A percentile compares a stretch with the other conserved stretches of the same genome.
These are phyloP conservation scores for Leccinum huronense DNA, from an alignment of 1,284 basidiomycete genomes.

Conservation along the genomic window DNA sequence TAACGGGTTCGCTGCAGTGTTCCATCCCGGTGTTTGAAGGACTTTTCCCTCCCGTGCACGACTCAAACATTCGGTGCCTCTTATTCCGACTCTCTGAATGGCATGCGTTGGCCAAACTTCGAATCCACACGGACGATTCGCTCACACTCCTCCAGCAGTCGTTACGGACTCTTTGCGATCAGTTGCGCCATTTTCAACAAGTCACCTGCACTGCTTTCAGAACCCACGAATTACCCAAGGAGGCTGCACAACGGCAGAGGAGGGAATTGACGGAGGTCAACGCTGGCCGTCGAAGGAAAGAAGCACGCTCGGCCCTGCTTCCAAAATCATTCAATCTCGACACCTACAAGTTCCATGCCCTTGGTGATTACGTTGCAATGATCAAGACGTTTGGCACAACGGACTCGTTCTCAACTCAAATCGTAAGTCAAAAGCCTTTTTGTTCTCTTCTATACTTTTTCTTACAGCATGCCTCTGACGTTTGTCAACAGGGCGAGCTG, in stretches of 20 bases:
- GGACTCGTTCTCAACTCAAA: not conserved
- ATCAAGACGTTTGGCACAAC: not conserved
- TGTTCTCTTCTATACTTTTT: not conserved
- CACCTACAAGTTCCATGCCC: slow-evolving; percentile 3
- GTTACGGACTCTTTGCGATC: not conserved
- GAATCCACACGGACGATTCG: too few species aligned
- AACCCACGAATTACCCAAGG: not conserved
- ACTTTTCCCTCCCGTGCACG: too few species aligned
- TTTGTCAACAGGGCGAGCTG: not conserved
- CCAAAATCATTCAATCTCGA: not conserved
- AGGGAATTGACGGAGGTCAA: not conserved
- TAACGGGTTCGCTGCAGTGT: too few species aligned
- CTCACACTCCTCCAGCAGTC: not conserved
- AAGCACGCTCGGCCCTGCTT: not conserved
- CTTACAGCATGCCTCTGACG: not conserved
- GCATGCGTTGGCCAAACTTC: too few species aligned
- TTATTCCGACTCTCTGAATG: not conserved
- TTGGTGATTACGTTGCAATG: not conserved
- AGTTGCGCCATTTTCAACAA: not conserved
- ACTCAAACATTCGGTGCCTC: too few species aligned
- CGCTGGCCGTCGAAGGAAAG: not conserved
- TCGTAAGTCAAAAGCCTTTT: not conserved
- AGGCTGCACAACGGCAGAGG: not conserved
- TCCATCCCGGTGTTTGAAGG: too few species aligned
- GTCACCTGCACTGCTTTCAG: not conserved